A percentile compares a stretch with the other conserved stretches of the same genome.
phyloP scores from a whole-genome alignment of 805 yeast genomes.

The Kodamaea fukazawae region DNA sequence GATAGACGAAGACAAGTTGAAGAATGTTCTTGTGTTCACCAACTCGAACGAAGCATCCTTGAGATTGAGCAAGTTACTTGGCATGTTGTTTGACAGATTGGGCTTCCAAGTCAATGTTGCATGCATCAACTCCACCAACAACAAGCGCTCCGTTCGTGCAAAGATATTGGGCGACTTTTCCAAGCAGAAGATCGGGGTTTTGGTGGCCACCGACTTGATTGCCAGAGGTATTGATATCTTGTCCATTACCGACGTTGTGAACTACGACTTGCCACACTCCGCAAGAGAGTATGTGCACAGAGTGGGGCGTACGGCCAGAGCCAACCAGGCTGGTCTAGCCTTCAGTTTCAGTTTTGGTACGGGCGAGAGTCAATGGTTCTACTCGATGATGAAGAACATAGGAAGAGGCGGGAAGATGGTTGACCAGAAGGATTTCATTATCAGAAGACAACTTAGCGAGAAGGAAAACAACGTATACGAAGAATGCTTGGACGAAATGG shows the following conservation, averaged over 20 bases:
- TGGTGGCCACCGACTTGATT: slow-evolving; percentile 84
- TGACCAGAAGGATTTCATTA: slow-evolving; percentile 20
- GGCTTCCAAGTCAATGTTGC: slow-evolving; percentile 22
- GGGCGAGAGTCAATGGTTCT: slow-evolving; percentile 71
- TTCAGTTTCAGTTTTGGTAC: slow-evolving; percentile 70
- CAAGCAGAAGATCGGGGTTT: slow-evolving; percentile 48
- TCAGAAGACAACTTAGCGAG: slow-evolving; percentile 19
- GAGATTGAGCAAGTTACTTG: slow-evolving; percentile 65
- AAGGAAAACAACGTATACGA: slow-evolving; percentile 25
- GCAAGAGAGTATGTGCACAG: slow-evolving; percentile 93
- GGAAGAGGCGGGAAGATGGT: slow-evolving; percentile 31
- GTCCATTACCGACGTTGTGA: slow-evolving; percentile 69
- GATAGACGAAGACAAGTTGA: slow-evolving; percentile 23
- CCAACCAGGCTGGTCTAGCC: slow-evolving; percentile 74
- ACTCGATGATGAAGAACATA: slow-evolving; percentile 48
- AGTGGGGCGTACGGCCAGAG: slow-evolving; percentile 97
- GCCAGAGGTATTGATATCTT: slow-evolving; percentile 92
- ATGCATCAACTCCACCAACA: slow-evolving; percentile 59
- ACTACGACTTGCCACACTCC: slow-evolving; percentile 87
- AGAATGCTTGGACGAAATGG: slow-evolving; percentile 24
- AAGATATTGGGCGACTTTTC: slow-evolving; percentile 61
- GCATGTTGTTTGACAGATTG: slow-evolving; percentile 35
- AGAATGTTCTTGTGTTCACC: slow-evolving; percentile 58
- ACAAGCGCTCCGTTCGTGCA: slow-evolving; percentile 47
- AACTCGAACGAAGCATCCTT: slow-evolving; percentile 84